Evolutionary conservation across 371 early-diverging fungal genomes (phyloP).

Genomic region (Rhizopus delemar): DNA sequence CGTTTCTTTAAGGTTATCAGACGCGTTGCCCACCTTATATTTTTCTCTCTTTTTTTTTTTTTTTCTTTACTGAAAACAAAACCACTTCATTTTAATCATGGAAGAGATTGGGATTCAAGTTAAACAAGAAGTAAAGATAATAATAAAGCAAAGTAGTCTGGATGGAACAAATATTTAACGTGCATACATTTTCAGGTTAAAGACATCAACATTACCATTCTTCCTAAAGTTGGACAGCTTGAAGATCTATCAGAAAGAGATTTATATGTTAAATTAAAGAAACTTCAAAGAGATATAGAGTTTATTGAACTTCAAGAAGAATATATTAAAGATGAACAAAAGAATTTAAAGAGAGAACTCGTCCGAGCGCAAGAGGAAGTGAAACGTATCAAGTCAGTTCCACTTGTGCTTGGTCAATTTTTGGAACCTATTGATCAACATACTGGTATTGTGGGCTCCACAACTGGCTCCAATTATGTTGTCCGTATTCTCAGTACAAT

Average conservation of each 20-base stretch:
- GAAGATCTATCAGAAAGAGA: slow-evolving; percentile 76
- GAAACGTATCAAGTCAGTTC: slow-evolving; percentile 98
- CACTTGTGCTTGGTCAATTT: slow-evolving; percentile 99
- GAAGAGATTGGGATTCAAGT: slow-evolving; percentile 49
- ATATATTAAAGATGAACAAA: slow-evolving; percentile 98
- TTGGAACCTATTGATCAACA: slow-evolving; percentile 98
- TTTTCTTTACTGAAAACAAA: background rate
- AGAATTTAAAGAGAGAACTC: slow-evolving; percentile 96
- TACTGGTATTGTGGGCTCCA: slow-evolving; percentile 97
- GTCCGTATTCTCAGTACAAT: slow-evolving; percentile 98
- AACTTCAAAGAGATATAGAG: slow-evolving; percentile 94
- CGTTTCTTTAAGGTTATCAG: background rate
- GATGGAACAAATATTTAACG: background rate
- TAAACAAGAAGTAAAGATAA: slow-evolving; percentile 32
- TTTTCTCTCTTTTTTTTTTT: background rate
- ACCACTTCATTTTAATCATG: slow-evolving; percentile 20
- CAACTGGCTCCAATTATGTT: slow-evolving; percentile 95
- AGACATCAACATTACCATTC: slow-evolving; percentile 23
- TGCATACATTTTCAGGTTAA: slow-evolving; percentile 16
- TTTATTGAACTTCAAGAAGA: slow-evolving; percentile 97
- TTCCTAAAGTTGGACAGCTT: slow-evolving; percentile 33
- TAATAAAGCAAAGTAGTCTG: background rate
- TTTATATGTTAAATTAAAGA: slow-evolving; percentile 91
- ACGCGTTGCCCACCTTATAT: background rate
- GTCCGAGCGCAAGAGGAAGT: slow-evolving; percentile 97